Conservation (phyloP, 352 stramenopile species). For the Pythium scleroteichum region DNA sequence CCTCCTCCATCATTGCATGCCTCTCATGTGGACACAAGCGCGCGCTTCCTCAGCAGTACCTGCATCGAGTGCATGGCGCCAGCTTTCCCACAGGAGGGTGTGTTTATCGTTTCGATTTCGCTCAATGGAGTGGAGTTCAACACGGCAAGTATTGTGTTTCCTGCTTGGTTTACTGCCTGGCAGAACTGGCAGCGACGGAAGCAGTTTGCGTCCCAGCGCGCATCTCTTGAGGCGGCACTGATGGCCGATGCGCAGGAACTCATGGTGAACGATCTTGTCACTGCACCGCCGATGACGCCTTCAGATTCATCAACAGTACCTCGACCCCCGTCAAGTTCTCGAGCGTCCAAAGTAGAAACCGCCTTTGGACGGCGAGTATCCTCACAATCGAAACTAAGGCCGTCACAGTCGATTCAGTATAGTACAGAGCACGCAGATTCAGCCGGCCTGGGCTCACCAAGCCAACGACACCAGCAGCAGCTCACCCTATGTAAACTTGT, state of each 20-base stretch:
- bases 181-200: constrained; percentile 84
- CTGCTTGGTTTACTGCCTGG: constrained; percentile 78
- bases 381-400: constrained; percentile 3
- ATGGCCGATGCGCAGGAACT: not conserved
- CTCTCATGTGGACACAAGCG: constrained; percentile 10
- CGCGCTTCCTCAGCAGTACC: constrained; percentile 46
- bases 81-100: constrained; percentile 58
- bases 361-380: constrained; percentile 18
- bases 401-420: not conserved
- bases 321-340: constrained; percentile 5
- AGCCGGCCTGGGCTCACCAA: constrained; percentile 1
- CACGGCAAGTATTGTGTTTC: constrained; percentile 33
- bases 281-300: not conserved
- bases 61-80: constrained; percentile 47
- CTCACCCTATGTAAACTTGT: constrained; percentile 23
- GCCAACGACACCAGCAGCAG: constrained; percentile 13
- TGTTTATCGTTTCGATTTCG: constrained; percentile 65
- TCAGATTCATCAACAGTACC: not conserved
- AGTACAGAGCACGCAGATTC: not conserved
- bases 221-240: constrained; percentile 5
- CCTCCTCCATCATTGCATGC: constrained; percentile 1
- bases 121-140: constrained; percentile 76
- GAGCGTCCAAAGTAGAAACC: constrained; percentile 11
- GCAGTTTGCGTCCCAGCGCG: constrained; percentile 23
- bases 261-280: not conserved